phyloP scores from a whole-genome alignment of 2,329 filamentous ascomycete genomes.

The Colletotrichum nymphaeae region DNA sequence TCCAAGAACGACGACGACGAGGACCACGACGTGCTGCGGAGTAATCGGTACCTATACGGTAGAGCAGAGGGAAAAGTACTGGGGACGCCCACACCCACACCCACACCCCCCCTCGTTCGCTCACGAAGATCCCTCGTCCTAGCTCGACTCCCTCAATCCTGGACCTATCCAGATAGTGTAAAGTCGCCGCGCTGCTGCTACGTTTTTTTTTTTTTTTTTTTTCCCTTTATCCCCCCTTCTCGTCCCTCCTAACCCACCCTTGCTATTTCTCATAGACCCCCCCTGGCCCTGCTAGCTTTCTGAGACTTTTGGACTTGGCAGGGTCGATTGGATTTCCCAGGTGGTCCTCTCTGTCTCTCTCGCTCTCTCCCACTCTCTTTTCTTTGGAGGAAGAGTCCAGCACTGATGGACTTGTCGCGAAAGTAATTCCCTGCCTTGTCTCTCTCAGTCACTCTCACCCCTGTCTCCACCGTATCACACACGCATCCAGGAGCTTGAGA shows the following conservation, averaged over 20 bases:
- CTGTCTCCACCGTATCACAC: not conserved
- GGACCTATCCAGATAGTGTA: not conserved
- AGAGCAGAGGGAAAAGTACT: not conserved
- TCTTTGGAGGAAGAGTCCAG: not conserved
- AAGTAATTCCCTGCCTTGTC: not conserved
- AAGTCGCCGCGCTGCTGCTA: not conserved
- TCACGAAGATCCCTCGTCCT: conserved; percentile 21
- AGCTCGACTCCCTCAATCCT: not conserved
- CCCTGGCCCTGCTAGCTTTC: conserved; percentile 27
- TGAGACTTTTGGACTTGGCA: conserved; percentile 34
- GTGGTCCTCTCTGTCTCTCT: not conserved
- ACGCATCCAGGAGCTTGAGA: not conserved
- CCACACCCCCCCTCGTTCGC: not conserved
- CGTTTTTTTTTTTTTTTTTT: conserved; percentile 4
- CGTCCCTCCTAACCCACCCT: conserved; percentile 1
- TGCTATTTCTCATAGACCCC: not conserved
- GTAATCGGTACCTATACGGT: not conserved
- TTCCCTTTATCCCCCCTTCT: not conserved
- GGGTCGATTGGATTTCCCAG: conserved; percentile 26
- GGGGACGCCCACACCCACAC: not conserved
- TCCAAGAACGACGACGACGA: too few relatives aligned
- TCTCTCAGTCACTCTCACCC: not conserved
- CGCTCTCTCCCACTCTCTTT: not conserved
- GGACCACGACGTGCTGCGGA: not conserved
- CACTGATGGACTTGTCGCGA: not conserved